Evolutionary conservation across 2,329 filamentous ascomycete genomes (phyloP), one percentile per base, ranked within the genome.

Genomic region (Verticillium isaacii): DNA sequence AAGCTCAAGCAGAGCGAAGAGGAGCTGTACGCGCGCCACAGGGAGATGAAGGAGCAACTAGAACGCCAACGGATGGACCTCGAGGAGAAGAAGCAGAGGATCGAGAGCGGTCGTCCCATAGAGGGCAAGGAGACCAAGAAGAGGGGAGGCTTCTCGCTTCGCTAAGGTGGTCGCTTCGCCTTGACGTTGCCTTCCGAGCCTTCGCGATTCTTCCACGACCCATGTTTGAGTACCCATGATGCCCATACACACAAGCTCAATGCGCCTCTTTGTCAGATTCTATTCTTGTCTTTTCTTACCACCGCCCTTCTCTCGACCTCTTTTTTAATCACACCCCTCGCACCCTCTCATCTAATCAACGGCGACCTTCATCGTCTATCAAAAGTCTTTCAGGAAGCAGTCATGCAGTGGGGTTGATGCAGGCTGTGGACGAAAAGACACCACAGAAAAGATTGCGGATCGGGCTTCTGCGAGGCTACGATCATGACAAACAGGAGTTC

Each of bases 11-110:
- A 98, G 82, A 97, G 93, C 84, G 95, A 99, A 80, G 95, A 99
- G 78, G 95, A 99, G 84, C 83, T 99, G 63, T 98, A 98, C 74
- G 93, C 95, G 68, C 90, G 95, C 71, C 95, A 99, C 83, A 89
- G 94, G 75, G 95, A 99, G 84, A 99, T 99, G 95, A 99, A 98
- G 86, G 95, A 99, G 75, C 94, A 98, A 79, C 87, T 99, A 72
- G 95, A 99, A 74, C 89, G 93, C 75, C 94, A 98, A 84, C 89
- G 93, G 76, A 79, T 87, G 77, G 95, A 99, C 78, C 87, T 99
- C 74, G 95, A 99, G 77, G 95, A 99, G 82, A 99, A 98, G 91
- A 99, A 99, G 85, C 79, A 86, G 68, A 89, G 95, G 72, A 84
- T 99, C 81, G 95, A 99, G 80, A 97, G 90, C 75, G 95, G 95